Evolutionary conservation across 2,329 filamentous ascomycete species (phyloP).

Genomic region (Xylaria sp.): DNA sequence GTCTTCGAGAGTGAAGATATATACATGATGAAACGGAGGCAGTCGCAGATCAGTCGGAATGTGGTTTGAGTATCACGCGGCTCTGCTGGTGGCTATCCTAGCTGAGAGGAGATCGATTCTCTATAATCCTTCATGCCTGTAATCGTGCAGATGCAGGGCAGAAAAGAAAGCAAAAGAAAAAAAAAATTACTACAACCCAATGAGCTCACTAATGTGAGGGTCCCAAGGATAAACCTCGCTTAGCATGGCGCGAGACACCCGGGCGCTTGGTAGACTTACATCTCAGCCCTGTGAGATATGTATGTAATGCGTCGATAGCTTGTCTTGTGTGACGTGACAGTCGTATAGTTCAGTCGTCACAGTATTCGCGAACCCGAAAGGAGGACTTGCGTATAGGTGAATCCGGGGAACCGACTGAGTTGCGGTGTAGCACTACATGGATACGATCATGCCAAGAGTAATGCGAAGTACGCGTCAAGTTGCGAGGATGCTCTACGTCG

Average conservation of each 20-base stretch:
- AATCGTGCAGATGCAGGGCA: not conserved
- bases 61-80: conserved; percentile 50
- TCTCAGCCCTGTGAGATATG: conserved; percentile 30
- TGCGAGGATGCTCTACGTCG: not conserved
- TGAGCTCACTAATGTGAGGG: not conserved
- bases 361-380: not conserved
- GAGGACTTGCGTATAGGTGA: not conserved
- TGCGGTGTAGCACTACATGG: not conserved
- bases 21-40: conserved; percentile 46
- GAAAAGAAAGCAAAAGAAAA: not conserved
- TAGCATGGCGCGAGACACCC: conserved; percentile 14
- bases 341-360: not conserved
- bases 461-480: not conserved
- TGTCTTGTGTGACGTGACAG: not conserved
- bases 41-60: conserved; percentile 50
- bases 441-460: not conserved
- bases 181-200: not conserved
- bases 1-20: conserved; percentile 3
- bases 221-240: conserved; percentile 23
- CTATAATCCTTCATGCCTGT: not conserved
- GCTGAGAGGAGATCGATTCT: conserved; percentile 4
- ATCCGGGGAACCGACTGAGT: conserved; percentile 5
- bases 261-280: conserved; percentile 22
- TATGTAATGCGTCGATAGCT: conserved; percentile 7
- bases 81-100: conserved; percentile 36